These are phyloP conservation scores for Hysterangium stoloniferum DNA, from an alignment of 768 basidiomycete genomes.

Conservation along the genomic window DNA sequence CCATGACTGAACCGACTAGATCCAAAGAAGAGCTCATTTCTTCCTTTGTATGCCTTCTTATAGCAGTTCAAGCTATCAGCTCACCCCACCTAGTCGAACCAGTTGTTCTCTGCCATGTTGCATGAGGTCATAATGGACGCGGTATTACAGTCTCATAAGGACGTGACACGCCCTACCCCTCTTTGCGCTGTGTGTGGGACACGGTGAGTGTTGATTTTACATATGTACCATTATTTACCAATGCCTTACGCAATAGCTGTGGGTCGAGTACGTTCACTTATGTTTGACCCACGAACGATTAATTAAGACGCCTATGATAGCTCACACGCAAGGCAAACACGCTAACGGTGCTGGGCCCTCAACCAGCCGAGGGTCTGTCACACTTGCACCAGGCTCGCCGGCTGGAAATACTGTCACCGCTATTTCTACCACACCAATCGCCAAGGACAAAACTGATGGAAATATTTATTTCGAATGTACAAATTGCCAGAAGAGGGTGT, in stretches of 20 bases:
- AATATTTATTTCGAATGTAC: slow-evolving; percentile 66
- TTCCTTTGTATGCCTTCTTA: slow-evolving; percentile 15
- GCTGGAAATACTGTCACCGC: slow-evolving; percentile 11
- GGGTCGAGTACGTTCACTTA: slow-evolving; percentile 25
- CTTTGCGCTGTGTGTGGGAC: slow-evolving; percentile 64
- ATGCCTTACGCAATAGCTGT: slow-evolving; percentile 32
- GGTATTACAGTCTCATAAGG: slow-evolving; percentile 66
- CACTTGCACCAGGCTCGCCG: slow-evolving; percentile 1
- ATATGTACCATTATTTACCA: neutral
- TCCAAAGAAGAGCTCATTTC: slow-evolving; percentile 26
- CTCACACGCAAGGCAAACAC: neutral
- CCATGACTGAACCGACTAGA: slow-evolving; percentile 26
- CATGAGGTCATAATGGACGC: slow-evolving; percentile 75
- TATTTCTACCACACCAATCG: slow-evolving; percentile 50
- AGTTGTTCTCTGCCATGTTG: slow-evolving; percentile 50
- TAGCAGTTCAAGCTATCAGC: neutral
- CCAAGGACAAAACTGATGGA: slow-evolving; percentile 46
- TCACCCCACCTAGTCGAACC: slow-evolving; percentile 6
- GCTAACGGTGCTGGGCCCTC: neutral
- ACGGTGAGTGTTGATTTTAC: slow-evolving; percentile 36
- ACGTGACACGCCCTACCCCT: slow-evolving; percentile 49
- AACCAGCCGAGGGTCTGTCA: slow-evolving; percentile 35
- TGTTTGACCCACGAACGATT: slow-evolving; percentile 19
- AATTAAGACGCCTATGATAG: slow-evolving; percentile 10
- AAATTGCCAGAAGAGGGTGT: slow-evolving; percentile 65